A percentile compares a stretch with the other conserved stretches of the same genome.
phyloP scores from a whole-genome alignment of 2,329 filamentous ascomycete genomes.

The Leptographium flavum region DNA sequence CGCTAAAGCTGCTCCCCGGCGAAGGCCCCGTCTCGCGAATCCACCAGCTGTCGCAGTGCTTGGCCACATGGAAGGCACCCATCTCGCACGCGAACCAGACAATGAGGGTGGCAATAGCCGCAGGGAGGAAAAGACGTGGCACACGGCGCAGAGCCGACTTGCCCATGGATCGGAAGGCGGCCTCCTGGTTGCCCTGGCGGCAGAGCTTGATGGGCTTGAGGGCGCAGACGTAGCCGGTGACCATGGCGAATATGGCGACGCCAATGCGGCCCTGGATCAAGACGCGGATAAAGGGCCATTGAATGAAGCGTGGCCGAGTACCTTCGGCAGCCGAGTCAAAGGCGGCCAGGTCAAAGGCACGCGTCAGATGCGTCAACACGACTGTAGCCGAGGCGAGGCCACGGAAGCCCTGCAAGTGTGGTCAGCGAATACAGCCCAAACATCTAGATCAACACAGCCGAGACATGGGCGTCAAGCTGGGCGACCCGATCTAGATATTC shows the following conservation, averaged over 20 bases:
- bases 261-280: conserved; percentile 47
- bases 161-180: conserved; percentile 37
- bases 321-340: conserved; percentile 27
- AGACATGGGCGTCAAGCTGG: too few species aligned
- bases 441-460: too few species aligned
- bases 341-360: conserved; percentile 35
- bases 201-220: conserved; percentile 44
- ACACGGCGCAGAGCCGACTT: conserved; percentile 43
- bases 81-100: conserved; percentile 39
- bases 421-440: too few species aligned
- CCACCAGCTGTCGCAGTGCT: conserved; percentile 45
- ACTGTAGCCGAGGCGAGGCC: conserved; percentile 40
- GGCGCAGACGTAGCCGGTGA: conserved; percentile 50
- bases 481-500: neutral
- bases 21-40: conserved; percentile 33
- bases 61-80: conserved; percentile 40
- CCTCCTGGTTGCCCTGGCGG: conserved; percentile 36
- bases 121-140: conserved; percentile 43
- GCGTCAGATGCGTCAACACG: conserved; percentile 37
- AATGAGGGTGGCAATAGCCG: conserved; percentile 36
- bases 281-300: conserved; percentile 44
- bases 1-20: conserved; percentile 21
- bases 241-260: conserved; percentile 51
- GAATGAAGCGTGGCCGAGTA: conserved; percentile 32
- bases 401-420: conserved; percentile 31